A percentile compares a stretch with the other conserved stretches of the same genome.
Evolutionary conservation across 345 rosid species (phyloP).

Genomic region (Sonneratia caseolaris): DNA sequence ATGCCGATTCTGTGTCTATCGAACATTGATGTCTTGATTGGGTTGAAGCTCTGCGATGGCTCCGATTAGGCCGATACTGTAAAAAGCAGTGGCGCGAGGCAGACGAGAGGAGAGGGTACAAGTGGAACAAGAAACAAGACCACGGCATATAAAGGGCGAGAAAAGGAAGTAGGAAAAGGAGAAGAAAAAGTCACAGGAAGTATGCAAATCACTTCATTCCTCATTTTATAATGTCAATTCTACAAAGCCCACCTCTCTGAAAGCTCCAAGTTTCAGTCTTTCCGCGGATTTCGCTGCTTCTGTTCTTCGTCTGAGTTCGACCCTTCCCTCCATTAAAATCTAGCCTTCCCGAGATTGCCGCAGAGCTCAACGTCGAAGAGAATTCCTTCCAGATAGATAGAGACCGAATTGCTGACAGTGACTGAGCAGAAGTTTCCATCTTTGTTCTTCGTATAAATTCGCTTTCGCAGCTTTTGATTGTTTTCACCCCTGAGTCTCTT

Average conservation of each 20-base stretch:
- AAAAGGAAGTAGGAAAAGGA: conserved; percentile 7
- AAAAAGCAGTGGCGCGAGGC: background rate
- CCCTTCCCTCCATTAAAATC: conserved; percentile 1
- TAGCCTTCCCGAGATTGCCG: conserved; percentile 10
- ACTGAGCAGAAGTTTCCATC: background rate
- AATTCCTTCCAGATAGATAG: background rate
- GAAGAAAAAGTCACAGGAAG: background rate
- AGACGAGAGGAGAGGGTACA: background rate
- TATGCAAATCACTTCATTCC: background rate
- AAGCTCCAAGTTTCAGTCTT: conserved; percentile 5
- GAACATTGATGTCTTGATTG: background rate
- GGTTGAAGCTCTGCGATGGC: background rate
- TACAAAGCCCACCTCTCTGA: background rate
- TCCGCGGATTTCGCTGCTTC: conserved; percentile 17
- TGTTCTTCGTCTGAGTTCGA: background rate
- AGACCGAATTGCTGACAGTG: background rate
- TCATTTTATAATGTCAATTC: background rate
- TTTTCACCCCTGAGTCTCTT: background rate
- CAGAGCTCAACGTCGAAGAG: conserved; percentile 4
- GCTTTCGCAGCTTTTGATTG: conserved; percentile 1
- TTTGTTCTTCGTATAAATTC: background rate
- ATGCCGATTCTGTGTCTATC: background rate
- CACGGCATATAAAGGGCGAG: background rate
- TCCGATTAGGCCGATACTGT: too few species aligned
- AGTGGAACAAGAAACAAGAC: too few species aligned